Conservation (phyloP, 352 stramenopile species). For the Phytophthora rubi region DNA sequence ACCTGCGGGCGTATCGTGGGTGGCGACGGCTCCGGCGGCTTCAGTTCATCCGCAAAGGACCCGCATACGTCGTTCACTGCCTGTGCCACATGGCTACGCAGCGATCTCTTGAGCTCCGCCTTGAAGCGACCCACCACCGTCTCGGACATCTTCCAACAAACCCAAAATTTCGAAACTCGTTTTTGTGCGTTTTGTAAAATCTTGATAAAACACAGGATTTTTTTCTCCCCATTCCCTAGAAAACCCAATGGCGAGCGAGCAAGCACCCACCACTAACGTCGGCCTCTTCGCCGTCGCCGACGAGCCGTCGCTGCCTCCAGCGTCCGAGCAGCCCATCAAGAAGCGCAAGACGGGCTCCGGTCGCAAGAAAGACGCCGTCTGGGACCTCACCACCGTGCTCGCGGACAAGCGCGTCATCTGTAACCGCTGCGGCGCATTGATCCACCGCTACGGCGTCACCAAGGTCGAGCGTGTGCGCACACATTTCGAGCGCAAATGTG, state of each 20-base stretch:
- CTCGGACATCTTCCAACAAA: neutral
- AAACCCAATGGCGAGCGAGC: slow-evolving; percentile 32
- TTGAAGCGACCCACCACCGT: neutral
- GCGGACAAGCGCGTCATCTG: slow-evolving; percentile 69
- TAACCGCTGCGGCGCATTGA: slow-evolving; percentile 62
- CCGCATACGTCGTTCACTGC: slow-evolving; percentile 47
- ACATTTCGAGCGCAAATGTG: slow-evolving; percentile 73
- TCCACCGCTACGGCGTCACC: slow-evolving; percentile 70
- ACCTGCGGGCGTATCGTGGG: neutral
- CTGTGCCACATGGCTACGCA: slow-evolving; percentile 41
- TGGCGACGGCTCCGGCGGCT: neutral
- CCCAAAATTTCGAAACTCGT: too few relatives aligned
- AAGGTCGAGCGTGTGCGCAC: slow-evolving; percentile 78
- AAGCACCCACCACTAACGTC: slow-evolving; percentile 16
- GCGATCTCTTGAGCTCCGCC: slow-evolving; percentile 37
- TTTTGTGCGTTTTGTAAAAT: neutral
- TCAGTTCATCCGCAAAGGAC: slow-evolving; percentile 20
- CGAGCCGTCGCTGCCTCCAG: slow-evolving; percentile 4
- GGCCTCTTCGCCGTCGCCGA: slow-evolving; percentile 21
- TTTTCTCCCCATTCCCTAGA: slow-evolving; percentile 12
- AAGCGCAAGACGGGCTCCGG: slow-evolving; percentile 43
- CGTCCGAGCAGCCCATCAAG: slow-evolving; percentile 26
- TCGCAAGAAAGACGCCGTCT: slow-evolving; percentile 60
- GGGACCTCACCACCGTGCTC: slow-evolving; percentile 62
- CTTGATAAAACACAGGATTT: slow-evolving; percentile 20